phyloP scores from a whole-genome alignment of 1,284 basidiomycete species.

The Naganishia cerealis region DNA sequence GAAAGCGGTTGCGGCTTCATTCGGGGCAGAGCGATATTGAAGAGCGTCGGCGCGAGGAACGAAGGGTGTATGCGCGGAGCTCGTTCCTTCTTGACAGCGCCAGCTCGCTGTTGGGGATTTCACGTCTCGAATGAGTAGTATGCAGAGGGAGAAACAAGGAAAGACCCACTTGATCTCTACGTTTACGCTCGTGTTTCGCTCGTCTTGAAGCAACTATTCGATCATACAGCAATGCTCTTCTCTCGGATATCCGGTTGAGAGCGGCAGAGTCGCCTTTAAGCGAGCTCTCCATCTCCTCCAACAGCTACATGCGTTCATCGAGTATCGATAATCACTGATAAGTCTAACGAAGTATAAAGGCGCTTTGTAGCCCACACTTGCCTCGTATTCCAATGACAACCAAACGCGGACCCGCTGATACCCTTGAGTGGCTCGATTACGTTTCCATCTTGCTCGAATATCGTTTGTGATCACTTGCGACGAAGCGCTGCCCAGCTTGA shows the following conservation, averaged over 20 bases:
- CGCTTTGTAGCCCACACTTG: slow-evolving; percentile 33
- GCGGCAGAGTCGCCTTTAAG: not conserved
- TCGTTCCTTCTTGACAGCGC: slow-evolving; percentile 54
- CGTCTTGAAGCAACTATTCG: slow-evolving; percentile 61
- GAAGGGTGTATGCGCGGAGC: slow-evolving; percentile 52
- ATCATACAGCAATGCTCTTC: not conserved
- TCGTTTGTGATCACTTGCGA: slow-evolving; percentile 28
- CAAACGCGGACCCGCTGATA: slow-evolving; percentile 30
- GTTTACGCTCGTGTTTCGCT: slow-evolving; percentile 43
- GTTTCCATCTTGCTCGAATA: slow-evolving; percentile 38
- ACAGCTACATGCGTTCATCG: slow-evolving; percentile 60
- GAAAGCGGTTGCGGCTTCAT: slow-evolving; percentile 71
- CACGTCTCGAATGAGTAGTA: not conserved
- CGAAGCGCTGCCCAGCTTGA: not conserved
- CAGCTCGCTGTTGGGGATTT: not conserved
- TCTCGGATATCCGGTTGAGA: not conserved
- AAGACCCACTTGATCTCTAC: not conserved
- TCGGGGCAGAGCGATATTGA: slow-evolving; percentile 69
- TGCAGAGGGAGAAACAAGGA: not conserved
- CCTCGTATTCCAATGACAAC: slow-evolving; percentile 30
- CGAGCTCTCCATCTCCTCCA: slow-evolving; percentile 47
- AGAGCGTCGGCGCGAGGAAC: slow-evolving; percentile 62
- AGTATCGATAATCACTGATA: not conserved
- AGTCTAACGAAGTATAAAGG: not conserved
- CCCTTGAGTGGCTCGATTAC: slow-evolving; percentile 29